phyloP scores from a whole-genome alignment of 805 yeast species.

The Saturnispora zaruensis region DNA sequence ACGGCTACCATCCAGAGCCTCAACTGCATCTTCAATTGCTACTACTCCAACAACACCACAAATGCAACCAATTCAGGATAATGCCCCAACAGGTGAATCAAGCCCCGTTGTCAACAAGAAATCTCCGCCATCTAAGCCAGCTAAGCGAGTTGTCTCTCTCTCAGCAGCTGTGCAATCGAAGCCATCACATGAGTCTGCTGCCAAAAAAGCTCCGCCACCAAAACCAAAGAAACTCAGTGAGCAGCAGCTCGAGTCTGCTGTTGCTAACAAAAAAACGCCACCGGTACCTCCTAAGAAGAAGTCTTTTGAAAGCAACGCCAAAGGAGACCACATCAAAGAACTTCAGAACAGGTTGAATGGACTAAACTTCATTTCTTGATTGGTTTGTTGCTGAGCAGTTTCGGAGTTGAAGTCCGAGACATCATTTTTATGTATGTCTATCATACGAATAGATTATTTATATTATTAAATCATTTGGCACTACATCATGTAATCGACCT shows the following conservation, averaged over 20 bases:
- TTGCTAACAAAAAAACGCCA: slow-evolving; percentile 7
- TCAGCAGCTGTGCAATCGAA: background rate
- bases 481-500: background rate
- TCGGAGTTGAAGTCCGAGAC: background rate
- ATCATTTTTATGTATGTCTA: background rate
- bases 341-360: slow-evolving; percentile 24
- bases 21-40: slow-evolving; percentile 7
- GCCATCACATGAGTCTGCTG: background rate
- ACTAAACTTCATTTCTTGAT: slow-evolving; percentile 14
- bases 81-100: slow-evolving; percentile 6
- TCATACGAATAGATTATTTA: too few relatives aligned
- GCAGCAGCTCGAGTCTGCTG: slow-evolving; percentile 9
- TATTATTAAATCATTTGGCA: too few relatives aligned
- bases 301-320: slow-evolving; percentile 14
- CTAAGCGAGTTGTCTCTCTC: background rate
- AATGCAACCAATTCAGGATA: slow-evolving; percentile 2
- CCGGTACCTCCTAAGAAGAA: slow-evolving; percentile 9
- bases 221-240: slow-evolving; percentile 8
- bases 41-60: background rate
- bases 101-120: slow-evolving; percentile 7
- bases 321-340: slow-evolving; percentile 25
- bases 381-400: background rate
- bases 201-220: slow-evolving; percentile 15
- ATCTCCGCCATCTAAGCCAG: slow-evolving; percentile 14
- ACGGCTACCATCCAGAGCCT: slow-evolving; percentile 6